Percentiles rank a stretch among this genome's conserved stretches.
Evolutionary conservation across 2,329 filamentous ascomycete species (phyloP).

Genomic region (Eutypella sp.): DNA sequence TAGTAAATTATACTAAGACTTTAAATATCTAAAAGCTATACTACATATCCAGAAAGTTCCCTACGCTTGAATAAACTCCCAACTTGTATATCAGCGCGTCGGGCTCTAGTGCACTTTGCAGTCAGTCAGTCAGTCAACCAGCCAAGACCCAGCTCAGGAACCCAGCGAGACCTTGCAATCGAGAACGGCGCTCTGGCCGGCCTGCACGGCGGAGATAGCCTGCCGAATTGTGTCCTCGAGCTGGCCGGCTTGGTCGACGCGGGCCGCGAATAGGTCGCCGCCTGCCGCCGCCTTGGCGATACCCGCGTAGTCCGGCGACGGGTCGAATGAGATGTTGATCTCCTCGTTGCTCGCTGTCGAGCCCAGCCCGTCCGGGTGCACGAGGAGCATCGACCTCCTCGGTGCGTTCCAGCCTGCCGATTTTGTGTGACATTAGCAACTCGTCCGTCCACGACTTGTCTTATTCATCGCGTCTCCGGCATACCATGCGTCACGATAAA

Average conservation of each 20-base stretch:
- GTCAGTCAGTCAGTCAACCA: too few relatives aligned
- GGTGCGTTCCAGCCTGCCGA: slow-evolving; percentile 55
- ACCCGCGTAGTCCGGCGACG: slow-evolving; percentile 53
- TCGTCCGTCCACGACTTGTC: too few relatives aligned
- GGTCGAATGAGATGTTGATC: slow-evolving; percentile 57
- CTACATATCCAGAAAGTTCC: too few relatives aligned
- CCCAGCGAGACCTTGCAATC: slow-evolving; percentile 46
- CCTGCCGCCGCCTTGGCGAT: slow-evolving; percentile 57
- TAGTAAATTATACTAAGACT: too few relatives aligned
- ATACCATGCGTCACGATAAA: background rate
- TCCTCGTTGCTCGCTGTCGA: slow-evolving; percentile 55
- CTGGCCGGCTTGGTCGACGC: slow-evolving; percentile 40
- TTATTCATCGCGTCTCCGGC: slow-evolving; percentile 5
- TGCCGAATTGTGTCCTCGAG: slow-evolving; percentile 43
- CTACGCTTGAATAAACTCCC: too few relatives aligned
- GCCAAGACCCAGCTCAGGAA: too few relatives aligned
- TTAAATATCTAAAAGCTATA: too few relatives aligned
- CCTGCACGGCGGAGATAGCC: slow-evolving; percentile 46
- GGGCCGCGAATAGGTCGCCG: slow-evolving; percentile 46
- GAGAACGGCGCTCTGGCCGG: slow-evolving; percentile 47
- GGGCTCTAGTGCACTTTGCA: too few relatives aligned
- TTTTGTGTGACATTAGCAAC: too few relatives aligned
- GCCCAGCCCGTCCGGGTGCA: slow-evolving; percentile 53
- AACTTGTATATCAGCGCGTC: too few relatives aligned
- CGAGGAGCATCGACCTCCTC: slow-evolving; percentile 49